Evolutionary conservation across 768 basidiomycete species (phyloP).

Genomic region (Tylopilus vinaceipallidus): DNA sequence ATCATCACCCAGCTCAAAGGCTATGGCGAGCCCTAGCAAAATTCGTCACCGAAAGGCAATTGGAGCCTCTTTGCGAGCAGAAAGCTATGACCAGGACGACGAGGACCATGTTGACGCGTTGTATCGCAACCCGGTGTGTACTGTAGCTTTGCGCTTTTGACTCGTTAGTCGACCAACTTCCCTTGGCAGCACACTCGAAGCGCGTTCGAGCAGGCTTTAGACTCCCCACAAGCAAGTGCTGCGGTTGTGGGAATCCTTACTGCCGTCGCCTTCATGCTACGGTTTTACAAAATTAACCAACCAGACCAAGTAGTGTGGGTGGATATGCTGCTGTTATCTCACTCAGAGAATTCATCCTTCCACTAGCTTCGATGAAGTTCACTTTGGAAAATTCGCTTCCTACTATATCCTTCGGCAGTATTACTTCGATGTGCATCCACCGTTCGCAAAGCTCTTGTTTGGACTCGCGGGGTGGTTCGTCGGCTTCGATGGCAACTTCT

Average conservation of each 20-base stretch:
- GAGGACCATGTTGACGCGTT: slow-evolving; percentile 52
- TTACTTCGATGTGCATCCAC: slow-evolving; percentile 99
- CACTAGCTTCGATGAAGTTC: slow-evolving; percentile 91
- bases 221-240: slow-evolving; percentile 61
- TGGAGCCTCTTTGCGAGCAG: slow-evolving; percentile 15
- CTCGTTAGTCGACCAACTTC: slow-evolving; percentile 10
- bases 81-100: slow-evolving; percentile 38
- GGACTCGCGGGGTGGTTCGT: slow-evolving; percentile 95
- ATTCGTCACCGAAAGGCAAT: slow-evolving; percentile 30
- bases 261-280: slow-evolving; percentile 72
- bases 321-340: not conserved
- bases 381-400: slow-evolving; percentile 97
- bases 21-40: slow-evolving; percentile 34
- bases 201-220: slow-evolving; percentile 57
- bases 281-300: slow-evolving; percentile 93
- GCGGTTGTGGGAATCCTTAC: slow-evolving; percentile 65
- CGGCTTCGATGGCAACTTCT: slow-evolving; percentile 92
- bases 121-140: slow-evolving; percentile 48
- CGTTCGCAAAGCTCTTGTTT: slow-evolving; percentile 92
- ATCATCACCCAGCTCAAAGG: slow-evolving; percentile 5
- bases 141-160: not conserved
- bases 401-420: slow-evolving; percentile 92
- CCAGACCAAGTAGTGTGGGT: slow-evolving; percentile 94
- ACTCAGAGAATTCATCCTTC: slow-evolving; percentile 4
- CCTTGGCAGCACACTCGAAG: slow-evolving; percentile 54